Evolutionary conservation across 176 grass and related monocot genomes (phyloP).

Genomic region (Bothriochloa decipiens): DNA sequence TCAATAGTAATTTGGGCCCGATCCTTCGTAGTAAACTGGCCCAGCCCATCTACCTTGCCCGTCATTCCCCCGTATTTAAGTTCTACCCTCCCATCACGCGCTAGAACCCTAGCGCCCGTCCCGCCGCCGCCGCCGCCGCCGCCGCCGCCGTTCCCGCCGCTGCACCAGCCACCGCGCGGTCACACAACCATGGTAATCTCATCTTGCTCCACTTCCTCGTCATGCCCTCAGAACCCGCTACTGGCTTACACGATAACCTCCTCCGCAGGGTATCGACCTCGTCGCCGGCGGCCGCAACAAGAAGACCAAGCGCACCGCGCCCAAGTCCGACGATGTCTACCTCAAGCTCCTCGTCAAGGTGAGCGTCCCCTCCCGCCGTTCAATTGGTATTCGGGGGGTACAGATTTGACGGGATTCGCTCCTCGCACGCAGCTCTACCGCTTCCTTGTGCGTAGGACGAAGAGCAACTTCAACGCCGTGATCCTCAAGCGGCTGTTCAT

Average conservation of each 20-base stretch:
- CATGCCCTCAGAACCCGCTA: too few species aligned
- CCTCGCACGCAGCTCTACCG: constrained; percentile 59
- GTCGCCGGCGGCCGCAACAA: constrained; percentile 72
- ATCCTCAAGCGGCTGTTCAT: constrained; percentile 89
- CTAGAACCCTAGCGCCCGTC: constrained; percentile 46
- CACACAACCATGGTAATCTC: constrained; percentile 44
- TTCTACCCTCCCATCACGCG: neutral
- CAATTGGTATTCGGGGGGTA: neutral
- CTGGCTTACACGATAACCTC: neutral
- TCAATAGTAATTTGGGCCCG: neutral
- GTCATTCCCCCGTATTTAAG: constrained; percentile 23
- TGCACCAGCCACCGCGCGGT: neutral
- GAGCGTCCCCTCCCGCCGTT: neutral
- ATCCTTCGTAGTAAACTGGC: neutral
- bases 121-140: neutral
- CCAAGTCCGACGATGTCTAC: constrained; percentile 78
- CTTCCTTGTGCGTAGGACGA: constrained; percentile 79
- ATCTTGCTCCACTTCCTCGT: neutral
- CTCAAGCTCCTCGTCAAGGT: constrained; percentile 83
- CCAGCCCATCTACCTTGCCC: neutral
- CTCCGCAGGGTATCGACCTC: constrained; percentile 63
- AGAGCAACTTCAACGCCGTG: constrained; percentile 73
- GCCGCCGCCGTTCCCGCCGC: neutral
- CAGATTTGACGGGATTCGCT: neutral
- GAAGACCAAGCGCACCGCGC: constrained; percentile 75